Base-by-base conservation (phyloP, 2,329 filamentous ascomycete genomes). In the Geoglossum cookeanum region DNA sequence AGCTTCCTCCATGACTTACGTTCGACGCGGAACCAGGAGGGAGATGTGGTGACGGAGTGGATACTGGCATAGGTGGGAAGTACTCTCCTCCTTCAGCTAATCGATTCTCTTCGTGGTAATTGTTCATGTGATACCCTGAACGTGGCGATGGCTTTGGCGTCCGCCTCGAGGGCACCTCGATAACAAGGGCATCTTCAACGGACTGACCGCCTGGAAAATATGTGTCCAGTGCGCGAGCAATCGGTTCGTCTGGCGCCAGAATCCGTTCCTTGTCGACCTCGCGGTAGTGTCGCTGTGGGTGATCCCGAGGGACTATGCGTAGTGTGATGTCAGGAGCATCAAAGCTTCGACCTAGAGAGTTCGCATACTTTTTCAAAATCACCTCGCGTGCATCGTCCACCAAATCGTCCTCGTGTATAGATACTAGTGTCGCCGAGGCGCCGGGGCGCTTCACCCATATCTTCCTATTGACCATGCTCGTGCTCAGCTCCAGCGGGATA, bases 321-420 rank as follows among this genome's bases (percentile, higher is more conserved):
- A 97, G 75, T 9, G 79, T 82, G 58, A 98, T 78, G 68, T 98
- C 92, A 11, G 92, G 92, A 9, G 92, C 78, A 71, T 98, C 92
- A 69, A 90, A 96, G 56, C 79, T 85, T 63, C 83, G 83, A 55
- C 91, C 91, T 30, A 98, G 76, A 13, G 89, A 94, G 70, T 98
- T 97, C 64, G 83, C 81, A 69, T 97, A 98, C 73, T 97, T 97
- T 65, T 81, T 82, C 63, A 97, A 74, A 58, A 97, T 92, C 75
- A 88, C 81, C 63, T 96, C 92, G 64, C 91, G 85, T 60, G 95
- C 84, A 70, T 96, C 91, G 69, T 98, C 92, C 58, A 97, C 90
- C 64, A 97, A 73, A 66, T 95, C 89, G 64, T 94, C 88, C 65
- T 94, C 86, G 63, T 81, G 78, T 64, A 94, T 85, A 60, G 84